These are phyloP conservation scores for Mycosphaerella sp. DNA, from an alignment of 2,329 filamentous ascomycete species.

Conservation along the genomic window DNA sequence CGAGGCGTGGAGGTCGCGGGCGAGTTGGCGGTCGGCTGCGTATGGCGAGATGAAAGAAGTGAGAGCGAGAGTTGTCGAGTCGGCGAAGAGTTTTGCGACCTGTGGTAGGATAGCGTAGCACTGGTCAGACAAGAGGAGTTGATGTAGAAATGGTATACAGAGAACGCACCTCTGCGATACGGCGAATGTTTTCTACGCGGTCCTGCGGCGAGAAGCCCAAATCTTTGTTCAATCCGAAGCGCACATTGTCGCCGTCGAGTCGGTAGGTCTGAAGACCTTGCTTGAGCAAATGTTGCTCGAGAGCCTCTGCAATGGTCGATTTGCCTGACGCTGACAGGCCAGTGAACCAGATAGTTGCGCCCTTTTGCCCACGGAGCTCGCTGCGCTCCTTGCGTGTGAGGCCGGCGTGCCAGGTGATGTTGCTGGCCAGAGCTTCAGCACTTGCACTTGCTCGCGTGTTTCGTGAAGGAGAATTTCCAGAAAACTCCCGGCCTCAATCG, in stretches of 20 bases:
- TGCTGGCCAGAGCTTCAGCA: conserved; percentile 47
- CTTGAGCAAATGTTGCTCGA: conserved; percentile 94
- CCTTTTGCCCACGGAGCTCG: conserved; percentile 69
- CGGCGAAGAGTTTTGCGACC: conserved; percentile 95
- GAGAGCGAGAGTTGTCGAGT: conserved; percentile 77
- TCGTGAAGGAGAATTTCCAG: neutral
- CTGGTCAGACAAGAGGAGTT: no score
- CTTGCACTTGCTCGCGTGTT: neutral
- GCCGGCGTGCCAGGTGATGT: conserved; percentile 84
- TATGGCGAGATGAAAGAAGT: conserved; percentile 98
- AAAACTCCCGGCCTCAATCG: neutral
- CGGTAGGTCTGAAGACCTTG: conserved; percentile 78
- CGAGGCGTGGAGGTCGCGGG: conserved; percentile 69
- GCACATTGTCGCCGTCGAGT: conserved; percentile 96
- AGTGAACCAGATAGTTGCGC: conserved; percentile 96
- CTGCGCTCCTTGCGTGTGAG: conserved; percentile 73
- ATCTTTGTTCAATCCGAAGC: conserved; percentile 97
- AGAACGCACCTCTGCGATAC: conserved; percentile 66
- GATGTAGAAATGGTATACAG: no score
- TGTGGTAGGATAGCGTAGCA: conserved; percentile 26
- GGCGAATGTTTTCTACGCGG: conserved; percentile 94
- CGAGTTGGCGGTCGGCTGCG: conserved; percentile 74
- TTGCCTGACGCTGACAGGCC: conserved; percentile 95
- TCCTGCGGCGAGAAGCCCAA: conserved; percentile 89
- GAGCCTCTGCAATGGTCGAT: conserved; percentile 90